Percentiles rank a stretch among this genome's conserved stretches.
Evolutionary conservation across 192 early-diverging fungal genomes (phyloP).

Genomic region (Fimicolochytrium jonesii): DNA sequence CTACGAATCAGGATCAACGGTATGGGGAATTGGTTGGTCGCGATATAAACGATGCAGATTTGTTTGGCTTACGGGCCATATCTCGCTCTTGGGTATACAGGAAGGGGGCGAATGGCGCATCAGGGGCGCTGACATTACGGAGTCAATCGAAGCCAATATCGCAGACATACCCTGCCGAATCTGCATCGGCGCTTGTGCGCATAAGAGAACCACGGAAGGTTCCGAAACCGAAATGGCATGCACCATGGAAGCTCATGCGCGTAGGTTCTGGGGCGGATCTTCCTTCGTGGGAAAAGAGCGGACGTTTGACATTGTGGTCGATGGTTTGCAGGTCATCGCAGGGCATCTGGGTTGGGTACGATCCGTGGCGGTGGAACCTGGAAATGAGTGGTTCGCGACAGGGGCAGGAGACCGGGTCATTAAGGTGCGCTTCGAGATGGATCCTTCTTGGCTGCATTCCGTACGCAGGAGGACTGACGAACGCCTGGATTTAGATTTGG

Average conservation of each 20-base stretch:
- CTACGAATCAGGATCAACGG: slow-evolving; percentile 6
- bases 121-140: slow-evolving; percentile 5
- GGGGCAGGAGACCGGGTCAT: slow-evolving; percentile 97
- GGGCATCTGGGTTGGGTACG: slow-evolving; percentile 98
- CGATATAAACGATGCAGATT: too few relatives aligned
- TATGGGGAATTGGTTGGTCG: too few relatives aligned
- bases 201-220: slow-evolving; percentile 51
- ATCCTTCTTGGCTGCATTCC: neutral
- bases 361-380: slow-evolving; percentile 84
- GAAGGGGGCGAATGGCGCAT: neutral
- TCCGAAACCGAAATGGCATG: slow-evolving; percentile 91
- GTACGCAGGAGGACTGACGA: neutral
- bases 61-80: too few relatives aligned
- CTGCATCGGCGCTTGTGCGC: slow-evolving; percentile 35
- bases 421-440: slow-evolving; percentile 58
- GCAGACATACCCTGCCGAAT: neutral
- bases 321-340: slow-evolving; percentile 68
- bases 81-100: too few relatives aligned
- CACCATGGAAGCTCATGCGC: slow-evolving; percentile 97
- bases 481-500: slow-evolving; percentile 69
- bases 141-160: neutral
- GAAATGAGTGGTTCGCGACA: slow-evolving; percentile 98
- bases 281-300: too few relatives aligned
- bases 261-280: too few relatives aligned
- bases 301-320: neutral